These are phyloP conservation scores for Penicillium thymicola DNA, from an alignment of 2,329 filamentous ascomycete genomes.

Conservation along the genomic window DNA sequence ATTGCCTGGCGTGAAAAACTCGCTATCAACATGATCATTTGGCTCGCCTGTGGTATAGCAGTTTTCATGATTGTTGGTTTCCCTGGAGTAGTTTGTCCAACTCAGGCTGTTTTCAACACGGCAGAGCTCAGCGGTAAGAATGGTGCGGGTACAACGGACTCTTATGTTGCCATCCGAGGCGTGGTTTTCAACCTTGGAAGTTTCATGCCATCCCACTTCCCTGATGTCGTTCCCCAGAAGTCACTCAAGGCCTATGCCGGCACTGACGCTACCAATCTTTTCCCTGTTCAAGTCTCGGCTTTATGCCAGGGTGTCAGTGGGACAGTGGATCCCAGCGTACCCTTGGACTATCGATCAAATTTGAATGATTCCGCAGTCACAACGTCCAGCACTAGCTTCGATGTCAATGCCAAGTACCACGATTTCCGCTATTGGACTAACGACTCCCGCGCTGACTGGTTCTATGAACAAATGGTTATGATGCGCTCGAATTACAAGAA, in stretches of 20 bases:
- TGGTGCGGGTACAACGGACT: constrained; percentile 62
- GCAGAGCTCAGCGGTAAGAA: constrained; percentile 71
- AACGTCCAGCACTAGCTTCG: constrained; percentile 61
- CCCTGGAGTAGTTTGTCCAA: constrained; percentile 84
- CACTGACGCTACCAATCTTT: constrained; percentile 78
- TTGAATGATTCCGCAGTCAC: constrained; percentile 68
- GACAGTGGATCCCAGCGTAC: constrained; percentile 65
- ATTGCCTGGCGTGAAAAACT: constrained; percentile 95
- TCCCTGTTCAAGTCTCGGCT: constrained; percentile 91
- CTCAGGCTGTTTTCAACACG: constrained; percentile 79
- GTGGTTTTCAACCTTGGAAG: constrained; percentile 77
- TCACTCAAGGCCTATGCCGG: constrained; percentile 78
- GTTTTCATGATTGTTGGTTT: constrained; percentile 90
- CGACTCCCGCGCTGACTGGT: constrained; percentile 86
- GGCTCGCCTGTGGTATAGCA: constrained; percentile 73
- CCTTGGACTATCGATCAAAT: constrained; percentile 73
- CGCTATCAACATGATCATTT: constrained; percentile 97
- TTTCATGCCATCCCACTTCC: constrained; percentile 77
- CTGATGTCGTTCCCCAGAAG: constrained; percentile 59
- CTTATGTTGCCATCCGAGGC: constrained; percentile 81
- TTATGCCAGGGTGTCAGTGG: constrained; percentile 77
- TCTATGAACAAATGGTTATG: constrained; percentile 78
- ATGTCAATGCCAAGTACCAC: constrained; percentile 77
- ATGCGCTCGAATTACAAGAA: constrained; percentile 78
- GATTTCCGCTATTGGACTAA: constrained; percentile 86